A percentile compares a stretch with the other conserved stretches of the same genome.
These are phyloP conservation scores for Trichosporon ovoides DNA, from an alignment of 1,284 basidiomycete species.

Conservation along the genomic window DNA sequence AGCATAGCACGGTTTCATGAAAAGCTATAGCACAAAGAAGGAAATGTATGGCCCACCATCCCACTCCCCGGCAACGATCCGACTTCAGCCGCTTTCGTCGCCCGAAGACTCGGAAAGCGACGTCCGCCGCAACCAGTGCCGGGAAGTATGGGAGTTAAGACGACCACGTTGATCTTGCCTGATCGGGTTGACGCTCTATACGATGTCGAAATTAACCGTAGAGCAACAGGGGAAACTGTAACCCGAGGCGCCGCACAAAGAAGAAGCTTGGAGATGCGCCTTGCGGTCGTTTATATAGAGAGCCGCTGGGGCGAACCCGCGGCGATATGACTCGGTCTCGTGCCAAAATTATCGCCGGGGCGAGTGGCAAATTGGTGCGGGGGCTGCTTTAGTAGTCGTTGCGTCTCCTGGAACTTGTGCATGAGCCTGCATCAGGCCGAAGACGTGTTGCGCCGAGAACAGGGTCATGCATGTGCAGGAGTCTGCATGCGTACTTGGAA, in stretches of 20 bases:
- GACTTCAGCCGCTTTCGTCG: slow-evolving; percentile 13
- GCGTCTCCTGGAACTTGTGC: too few relatives aligned
- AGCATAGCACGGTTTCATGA: background rate
- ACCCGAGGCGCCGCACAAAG: slow-evolving; percentile 22
- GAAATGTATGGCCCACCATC: slow-evolving; percentile 39
- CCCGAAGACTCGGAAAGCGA: slow-evolving; percentile 1
- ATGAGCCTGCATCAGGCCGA: too few relatives aligned
- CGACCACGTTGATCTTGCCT: slow-evolving; percentile 24
- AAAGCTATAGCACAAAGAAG: background rate
- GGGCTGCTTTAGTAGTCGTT: background rate
- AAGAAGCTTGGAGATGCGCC: background rate
- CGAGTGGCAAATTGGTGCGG: background rate
- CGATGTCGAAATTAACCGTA: slow-evolving; percentile 17
- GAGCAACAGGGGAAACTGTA: slow-evolving; percentile 36
- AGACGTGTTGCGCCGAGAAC: too few relatives aligned
- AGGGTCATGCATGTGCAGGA: too few relatives aligned
- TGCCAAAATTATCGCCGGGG: background rate
- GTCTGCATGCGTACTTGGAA: too few relatives aligned
- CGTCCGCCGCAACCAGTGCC: background rate
- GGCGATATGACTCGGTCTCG: background rate
- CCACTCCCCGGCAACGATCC: slow-evolving; percentile 19
- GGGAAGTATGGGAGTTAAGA: background rate
- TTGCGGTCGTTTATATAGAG: background rate
- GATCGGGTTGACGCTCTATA: slow-evolving; percentile 42
- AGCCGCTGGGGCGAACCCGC: background rate